A percentile compares a stretch with the other conserved stretches of the same genome.
phyloP scores from a whole-genome alignment of 2,329 filamentous ascomycete genomes.

The Ophiostoma piceae region DNA sequence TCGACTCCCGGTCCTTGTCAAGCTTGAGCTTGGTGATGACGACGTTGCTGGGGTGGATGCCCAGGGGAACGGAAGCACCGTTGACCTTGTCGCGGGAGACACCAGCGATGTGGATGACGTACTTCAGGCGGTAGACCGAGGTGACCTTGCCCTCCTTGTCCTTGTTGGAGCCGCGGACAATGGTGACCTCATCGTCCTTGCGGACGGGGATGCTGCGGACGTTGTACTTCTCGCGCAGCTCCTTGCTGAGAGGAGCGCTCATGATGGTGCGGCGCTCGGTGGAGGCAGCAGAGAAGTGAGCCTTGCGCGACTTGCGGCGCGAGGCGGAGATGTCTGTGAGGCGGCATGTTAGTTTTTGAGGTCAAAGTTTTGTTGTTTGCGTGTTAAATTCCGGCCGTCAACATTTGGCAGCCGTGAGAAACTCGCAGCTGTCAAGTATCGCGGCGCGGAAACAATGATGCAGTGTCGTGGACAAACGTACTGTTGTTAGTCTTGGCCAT shows the following conservation, averaged over 20 bases:
- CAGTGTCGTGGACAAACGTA: slow-evolving; percentile 22
- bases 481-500: slow-evolving; percentile 28
- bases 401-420: slow-evolving; percentile 24
- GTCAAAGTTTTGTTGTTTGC: not conserved
- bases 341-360: slow-evolving; percentile 8
- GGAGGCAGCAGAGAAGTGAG: slow-evolving; percentile 93
- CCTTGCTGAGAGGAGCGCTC: slow-evolving; percentile 92
- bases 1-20: slow-evolving; percentile 88
- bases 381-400: slow-evolving; percentile 8
- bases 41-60: slow-evolving; percentile 93
- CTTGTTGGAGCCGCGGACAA: slow-evolving; percentile 92
- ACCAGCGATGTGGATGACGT: slow-evolving; percentile 94
- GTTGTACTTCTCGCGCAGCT: slow-evolving; percentile 98
- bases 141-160: slow-evolving; percentile 98
- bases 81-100: slow-evolving; percentile 95
- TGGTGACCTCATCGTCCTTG: slow-evolving; percentile 92
- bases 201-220: slow-evolving; percentile 94
- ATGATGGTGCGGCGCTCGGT: slow-evolving; percentile 93
- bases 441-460: not conserved
- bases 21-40: slow-evolving; percentile 99
- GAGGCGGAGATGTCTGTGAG: slow-evolving; percentile 66
- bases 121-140: slow-evolving; percentile 97
- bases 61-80: slow-evolving; percentile 90
- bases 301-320: slow-evolving; percentile 97
- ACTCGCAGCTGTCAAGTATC: not conserved